These are phyloP conservation scores for Handroanthus guayacan DNA, from an alignment of 257 asterid genomes.

Conservation along the genomic window DNA sequence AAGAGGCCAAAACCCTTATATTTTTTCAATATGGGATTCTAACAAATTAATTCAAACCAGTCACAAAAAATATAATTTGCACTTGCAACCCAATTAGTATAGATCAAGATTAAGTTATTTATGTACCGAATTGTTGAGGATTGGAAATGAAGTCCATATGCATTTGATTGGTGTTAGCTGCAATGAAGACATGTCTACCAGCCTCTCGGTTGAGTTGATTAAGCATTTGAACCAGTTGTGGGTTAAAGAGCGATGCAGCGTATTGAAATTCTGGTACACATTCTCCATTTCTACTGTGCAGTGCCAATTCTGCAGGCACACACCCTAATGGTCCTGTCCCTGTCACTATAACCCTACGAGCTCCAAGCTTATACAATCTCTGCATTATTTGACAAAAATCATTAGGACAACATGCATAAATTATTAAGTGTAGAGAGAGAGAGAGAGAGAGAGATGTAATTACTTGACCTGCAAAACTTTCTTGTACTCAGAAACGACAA, in stretches of 20 bases:
- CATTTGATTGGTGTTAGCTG: constrained; percentile 65
- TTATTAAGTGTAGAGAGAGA: neutral
- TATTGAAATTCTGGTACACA: constrained; percentile 60
- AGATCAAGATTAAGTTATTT: too few species aligned
- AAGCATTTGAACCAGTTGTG: constrained; percentile 61
- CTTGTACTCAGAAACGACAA: constrained; percentile 68
- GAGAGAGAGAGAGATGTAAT: neutral
- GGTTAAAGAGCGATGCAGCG: constrained; percentile 73
- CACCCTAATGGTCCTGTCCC: constrained; percentile 95
- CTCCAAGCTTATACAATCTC: constrained; percentile 64
- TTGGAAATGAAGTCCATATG: constrained; percentile 65
- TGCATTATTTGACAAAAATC: constrained; percentile 27
- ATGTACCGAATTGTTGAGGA: constrained; percentile 69
- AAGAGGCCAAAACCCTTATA: too few species aligned
- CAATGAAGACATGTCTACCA: constrained; percentile 60
- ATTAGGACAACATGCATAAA: neutral
- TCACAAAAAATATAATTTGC: too few species aligned
- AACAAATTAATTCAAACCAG: too few species aligned
- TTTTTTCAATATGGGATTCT: too few species aligned
- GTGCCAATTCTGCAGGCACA: constrained; percentile 81
- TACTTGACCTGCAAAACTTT: constrained; percentile 60
- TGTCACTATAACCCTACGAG: constrained; percentile 77
- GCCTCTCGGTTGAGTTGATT: constrained; percentile 55
- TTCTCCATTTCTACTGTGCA: constrained; percentile 62
- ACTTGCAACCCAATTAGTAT: too few species aligned